Conservation (phyloP, 1,139 yeast genomes). For the Geotrichum histeridarum region DNA sequence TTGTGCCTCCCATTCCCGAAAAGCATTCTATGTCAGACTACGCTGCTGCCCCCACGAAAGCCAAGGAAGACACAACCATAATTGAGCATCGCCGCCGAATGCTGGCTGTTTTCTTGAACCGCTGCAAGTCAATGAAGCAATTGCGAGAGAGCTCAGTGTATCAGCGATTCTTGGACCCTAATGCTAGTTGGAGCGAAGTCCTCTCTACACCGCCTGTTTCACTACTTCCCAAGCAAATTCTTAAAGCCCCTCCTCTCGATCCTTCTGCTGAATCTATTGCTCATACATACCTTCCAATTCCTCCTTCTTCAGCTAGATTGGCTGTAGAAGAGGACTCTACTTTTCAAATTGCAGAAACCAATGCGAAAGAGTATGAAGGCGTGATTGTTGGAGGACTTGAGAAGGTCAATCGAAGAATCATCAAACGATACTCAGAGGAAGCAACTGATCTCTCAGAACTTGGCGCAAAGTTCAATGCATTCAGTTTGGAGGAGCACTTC, state of each 20-base stretch:
- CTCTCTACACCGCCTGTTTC: conserved; percentile 54
- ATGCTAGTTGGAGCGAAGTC: conserved; percentile 65
- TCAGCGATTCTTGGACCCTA: conserved; percentile 77
- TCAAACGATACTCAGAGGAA: conserved; percentile 60
- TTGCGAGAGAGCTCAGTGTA: conserved; percentile 60
- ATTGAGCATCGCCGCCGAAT: conserved; percentile 69
- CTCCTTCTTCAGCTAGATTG: conserved; percentile 43
- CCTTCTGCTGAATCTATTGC: conserved; percentile 51
- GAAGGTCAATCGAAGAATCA: conserved; percentile 58
- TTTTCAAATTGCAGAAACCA: conserved; percentile 43
- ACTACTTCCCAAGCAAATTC: conserved; percentile 48
- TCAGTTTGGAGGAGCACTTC: conserved; percentile 58
- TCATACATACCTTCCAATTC: conserved; percentile 62
- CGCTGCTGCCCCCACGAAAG: conserved; percentile 52
- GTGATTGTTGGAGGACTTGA: conserved; percentile 58
- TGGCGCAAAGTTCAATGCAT: conserved; percentile 67
- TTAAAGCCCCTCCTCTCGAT: conserved; percentile 52
- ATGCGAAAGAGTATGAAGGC: conserved; percentile 53
- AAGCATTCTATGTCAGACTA: conserved; percentile 61
- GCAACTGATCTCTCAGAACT: conserved; percentile 66
- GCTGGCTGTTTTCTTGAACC: conserved; percentile 69
- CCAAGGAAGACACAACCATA: conserved; percentile 48
- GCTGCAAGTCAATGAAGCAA: conserved; percentile 57
- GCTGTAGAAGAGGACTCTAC: conserved; percentile 35
- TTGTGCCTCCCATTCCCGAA: conserved; percentile 93